Evolutionary conservation across 768 basidiomycete genomes (phyloP).

Genomic region (Leucosporidium scottii): DNA sequence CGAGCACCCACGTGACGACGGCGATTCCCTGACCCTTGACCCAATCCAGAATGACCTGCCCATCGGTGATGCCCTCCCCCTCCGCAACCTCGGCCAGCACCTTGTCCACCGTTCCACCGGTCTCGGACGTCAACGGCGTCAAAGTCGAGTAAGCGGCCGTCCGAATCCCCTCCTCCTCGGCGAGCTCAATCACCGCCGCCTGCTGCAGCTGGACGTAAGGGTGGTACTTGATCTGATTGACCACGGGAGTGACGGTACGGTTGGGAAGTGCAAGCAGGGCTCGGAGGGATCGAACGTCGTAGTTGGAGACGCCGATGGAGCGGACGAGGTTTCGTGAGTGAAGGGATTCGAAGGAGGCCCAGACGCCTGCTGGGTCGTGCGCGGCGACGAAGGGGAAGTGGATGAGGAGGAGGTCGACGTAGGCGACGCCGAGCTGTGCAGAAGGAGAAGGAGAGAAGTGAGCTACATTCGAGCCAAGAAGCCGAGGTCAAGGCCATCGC

Average conservation of each 20-base stretch:
- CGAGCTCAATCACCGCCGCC: not conserved
- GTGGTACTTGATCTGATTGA: slow-evolving; percentile 10
- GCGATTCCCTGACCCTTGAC: slow-evolving; percentile 1
- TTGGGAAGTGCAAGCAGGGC: not conserved
- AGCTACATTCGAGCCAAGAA: not conserved
- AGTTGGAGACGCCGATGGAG: slow-evolving; percentile 8
- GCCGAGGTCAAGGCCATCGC: not conserved
- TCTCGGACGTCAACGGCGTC: slow-evolving; percentile 1
- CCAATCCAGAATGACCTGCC: slow-evolving; percentile 2
- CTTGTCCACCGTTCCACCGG: not conserved
- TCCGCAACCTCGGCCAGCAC: not conserved
- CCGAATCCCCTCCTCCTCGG: not conserved
- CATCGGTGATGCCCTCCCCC: not conserved
- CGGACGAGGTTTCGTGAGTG: not conserved
- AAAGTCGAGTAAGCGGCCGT: slow-evolving; percentile 1
- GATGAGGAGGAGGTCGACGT: slow-evolving; percentile 6
- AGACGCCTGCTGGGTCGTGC: not conserved
- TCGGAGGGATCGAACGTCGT: not conserved
- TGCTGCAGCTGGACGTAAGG: not conserved
- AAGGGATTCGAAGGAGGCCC: slow-evolving; percentile 1
- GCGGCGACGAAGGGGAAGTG: slow-evolving; percentile 5
- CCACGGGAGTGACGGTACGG: not conserved
- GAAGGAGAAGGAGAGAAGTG: not conserved
- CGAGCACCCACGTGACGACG: not conserved
- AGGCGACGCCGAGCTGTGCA: slow-evolving; percentile 3